These are phyloP conservation scores for Pyricularia sp. DNA, from an alignment of 2,329 filamentous ascomycete species.

Conservation along the genomic window DNA sequence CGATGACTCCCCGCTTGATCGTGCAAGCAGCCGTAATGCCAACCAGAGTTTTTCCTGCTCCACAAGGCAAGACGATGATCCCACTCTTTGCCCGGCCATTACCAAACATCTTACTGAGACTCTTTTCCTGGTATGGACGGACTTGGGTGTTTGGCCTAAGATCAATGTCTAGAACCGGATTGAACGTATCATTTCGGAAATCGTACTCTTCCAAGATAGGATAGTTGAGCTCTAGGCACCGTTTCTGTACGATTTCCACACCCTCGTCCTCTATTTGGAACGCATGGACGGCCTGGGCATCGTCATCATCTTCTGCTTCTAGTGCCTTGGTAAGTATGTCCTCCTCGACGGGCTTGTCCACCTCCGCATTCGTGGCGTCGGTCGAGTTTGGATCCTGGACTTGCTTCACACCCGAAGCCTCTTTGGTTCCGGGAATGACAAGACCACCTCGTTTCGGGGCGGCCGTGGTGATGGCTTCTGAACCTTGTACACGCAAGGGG, in stretches of 20 bases:
- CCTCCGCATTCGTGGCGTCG: background rate
- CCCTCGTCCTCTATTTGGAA: conserved; percentile 77
- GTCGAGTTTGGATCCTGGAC: background rate
- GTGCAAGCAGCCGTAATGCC: conserved; percentile 92
- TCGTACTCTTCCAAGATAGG: conserved; percentile 91
- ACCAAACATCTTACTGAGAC: conserved; percentile 96
- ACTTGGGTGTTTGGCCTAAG: conserved; percentile 78
- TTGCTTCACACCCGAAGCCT: conserved; percentile 55
- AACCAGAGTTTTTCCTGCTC: conserved; percentile 87
- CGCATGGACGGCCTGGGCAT: conserved; percentile 69
- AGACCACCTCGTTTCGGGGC: conserved; percentile 74
- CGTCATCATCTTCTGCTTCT: background rate
- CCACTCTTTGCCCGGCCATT: conserved; percentile 91
- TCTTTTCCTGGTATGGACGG: conserved; percentile 87
- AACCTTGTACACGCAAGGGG: conserved; percentile 60
- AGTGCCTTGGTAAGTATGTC: background rate
- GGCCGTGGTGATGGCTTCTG: conserved; percentile 58
- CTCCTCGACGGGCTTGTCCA: background rate
- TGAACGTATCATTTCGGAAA: conserved; percentile 77
- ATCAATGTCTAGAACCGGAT: conserved; percentile 83
- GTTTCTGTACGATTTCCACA: conserved; percentile 77
- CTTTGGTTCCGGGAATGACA: conserved; percentile 83
- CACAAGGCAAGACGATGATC: conserved; percentile 88
- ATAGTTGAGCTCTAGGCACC: conserved; percentile 72
- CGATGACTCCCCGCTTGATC: conserved; percentile 86